Evolutionary conservation across 257 asterid genomes (phyloP), one percentile per base, ranked within the genome.

Genomic region (Agastache rugosa): DNA sequence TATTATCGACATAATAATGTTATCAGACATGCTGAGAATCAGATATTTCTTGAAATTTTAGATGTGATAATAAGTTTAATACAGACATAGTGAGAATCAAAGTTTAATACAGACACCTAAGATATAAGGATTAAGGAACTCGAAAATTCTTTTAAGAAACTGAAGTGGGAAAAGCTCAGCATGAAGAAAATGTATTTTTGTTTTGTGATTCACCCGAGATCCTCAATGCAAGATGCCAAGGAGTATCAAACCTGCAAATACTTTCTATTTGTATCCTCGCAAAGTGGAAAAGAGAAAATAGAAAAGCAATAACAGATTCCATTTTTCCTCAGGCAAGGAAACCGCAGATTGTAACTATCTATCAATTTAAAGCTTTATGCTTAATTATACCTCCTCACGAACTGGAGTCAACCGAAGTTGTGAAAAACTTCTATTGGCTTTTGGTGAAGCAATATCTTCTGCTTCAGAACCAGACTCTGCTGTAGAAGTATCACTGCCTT

Each of bases 401-500:
- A 89, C 96, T 61, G 96, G 96, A 85, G 96, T 87, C 86, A 89
- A 78, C 75, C 88, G 84, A 77, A 87, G 88, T 69, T 81, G 89
- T 35, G 91, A 72, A 76, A 82, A 84, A 79, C 44, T 84, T 79
- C 85, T 77, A 69, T 25, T 75, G 75, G 88, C 86, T 78, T 85
- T 87, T 67, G 95, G 96, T 23, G 95, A 90, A 78, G 85, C 78
- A 75, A 90, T 85, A 44, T 90, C 96, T 63, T 90, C 96, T 72
- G 96, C 96, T 77, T 90, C 96, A 62, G 95, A 90, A 54, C 95
- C 93, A 50, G 96, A 90, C 77, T 89, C 92, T 3, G 96, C 91
- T 1, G 94, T 88, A 67, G 96, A 89, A 63, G 96, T 85, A 80
- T 89, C 96, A 72, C 91, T 85, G 58, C 92, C 84, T 83, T 82